These are phyloP conservation scores for Nowakowskiella sp. DNA, from an alignment of 192 early-diverging fungal genomes.

Conservation along the genomic window DNA sequence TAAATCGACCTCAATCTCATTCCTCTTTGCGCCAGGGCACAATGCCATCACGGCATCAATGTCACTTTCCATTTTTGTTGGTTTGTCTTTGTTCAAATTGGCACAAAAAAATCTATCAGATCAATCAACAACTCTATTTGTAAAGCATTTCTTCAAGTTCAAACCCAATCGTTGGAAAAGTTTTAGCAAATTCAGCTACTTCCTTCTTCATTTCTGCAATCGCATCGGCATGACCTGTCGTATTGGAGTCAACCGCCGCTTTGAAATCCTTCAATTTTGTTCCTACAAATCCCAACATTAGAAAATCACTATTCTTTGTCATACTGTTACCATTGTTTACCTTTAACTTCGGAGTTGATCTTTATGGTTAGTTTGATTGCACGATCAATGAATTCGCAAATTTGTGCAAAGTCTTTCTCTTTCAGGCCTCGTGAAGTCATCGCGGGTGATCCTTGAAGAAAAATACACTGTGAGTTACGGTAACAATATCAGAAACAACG, in stretches of 20 bases:
- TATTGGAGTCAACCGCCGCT: conserved; percentile 47
- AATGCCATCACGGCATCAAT: conserved; percentile 1
- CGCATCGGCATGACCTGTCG: conserved; percentile 27
- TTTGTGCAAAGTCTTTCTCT: conserved; percentile 80
- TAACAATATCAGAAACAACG: neutral
- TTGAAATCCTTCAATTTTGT: conserved; percentile 88
- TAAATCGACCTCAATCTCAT: conserved; percentile 19
- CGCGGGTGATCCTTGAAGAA: conserved; percentile 56
- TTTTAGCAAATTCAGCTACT: conserved; percentile 72
- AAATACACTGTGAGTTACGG: neutral
- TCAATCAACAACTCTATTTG: too few species aligned
- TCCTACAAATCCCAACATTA: conserved; percentile 16
- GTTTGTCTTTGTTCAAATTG: too few species aligned
- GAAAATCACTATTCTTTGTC: neutral
- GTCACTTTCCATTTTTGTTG: too few species aligned
- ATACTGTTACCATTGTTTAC: conserved; percentile 20
- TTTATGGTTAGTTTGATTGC: conserved; percentile 74
- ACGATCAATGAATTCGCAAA: conserved; percentile 80
- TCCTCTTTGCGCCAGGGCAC: neutral
- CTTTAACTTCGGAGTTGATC: conserved; percentile 52
- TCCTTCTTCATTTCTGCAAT: conserved; percentile 67
- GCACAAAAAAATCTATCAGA: too few species aligned
- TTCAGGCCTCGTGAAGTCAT: conserved; percentile 92
- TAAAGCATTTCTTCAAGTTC: conserved; percentile 59
- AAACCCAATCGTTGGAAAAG: conserved; percentile 88